phyloP scores from a whole-genome alignment of 495 filamentous ascomycete genomes.

The Aspergillus nidulans region DNA sequence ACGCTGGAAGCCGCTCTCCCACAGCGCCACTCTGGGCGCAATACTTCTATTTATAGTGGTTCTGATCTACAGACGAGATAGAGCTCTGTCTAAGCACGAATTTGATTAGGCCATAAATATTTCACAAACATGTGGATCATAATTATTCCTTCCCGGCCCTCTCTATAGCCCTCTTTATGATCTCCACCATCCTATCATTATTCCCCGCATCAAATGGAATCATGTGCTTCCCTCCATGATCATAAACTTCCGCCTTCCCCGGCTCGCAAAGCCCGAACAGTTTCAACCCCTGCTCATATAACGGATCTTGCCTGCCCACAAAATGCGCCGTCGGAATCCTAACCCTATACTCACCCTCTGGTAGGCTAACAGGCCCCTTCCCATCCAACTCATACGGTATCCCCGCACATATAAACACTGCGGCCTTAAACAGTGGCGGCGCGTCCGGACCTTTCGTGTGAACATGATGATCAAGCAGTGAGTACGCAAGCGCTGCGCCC shows the following conservation, averaged over 20 bases:
- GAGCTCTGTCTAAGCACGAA: constrained; percentile 8
- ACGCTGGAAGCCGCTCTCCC: constrained; percentile 13
- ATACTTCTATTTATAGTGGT: constrained; percentile 50
- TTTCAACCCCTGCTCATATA: constrained; percentile 27
- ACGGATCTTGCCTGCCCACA: constrained; percentile 31
- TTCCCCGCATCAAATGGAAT: constrained; percentile 38
- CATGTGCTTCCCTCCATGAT: constrained; percentile 38
- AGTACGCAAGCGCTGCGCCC: constrained; percentile 36
- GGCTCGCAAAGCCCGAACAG: constrained; percentile 37
- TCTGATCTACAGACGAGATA: constrained; percentile 44
- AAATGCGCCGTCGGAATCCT: constrained; percentile 39
- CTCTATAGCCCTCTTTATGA: constrained; percentile 29
- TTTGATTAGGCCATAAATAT: not conserved
- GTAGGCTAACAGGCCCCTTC: constrained; percentile 9
- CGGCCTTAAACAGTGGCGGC: constrained; percentile 33
- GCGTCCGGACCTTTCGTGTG: constrained; percentile 18
- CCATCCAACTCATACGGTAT: constrained; percentile 30
- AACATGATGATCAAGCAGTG: constrained; percentile 33
- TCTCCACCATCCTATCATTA: constrained; percentile 28
- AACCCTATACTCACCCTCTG: constrained; percentile 18
- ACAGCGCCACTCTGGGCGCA: constrained; percentile 33
- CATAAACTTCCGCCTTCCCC: constrained; percentile 28
- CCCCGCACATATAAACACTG: constrained; percentile 39
- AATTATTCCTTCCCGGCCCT: constrained; percentile 15
- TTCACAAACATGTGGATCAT: not conserved